Conservation (phyloP, 139 green algal species). For the Picocystis salinarum region DNA sequence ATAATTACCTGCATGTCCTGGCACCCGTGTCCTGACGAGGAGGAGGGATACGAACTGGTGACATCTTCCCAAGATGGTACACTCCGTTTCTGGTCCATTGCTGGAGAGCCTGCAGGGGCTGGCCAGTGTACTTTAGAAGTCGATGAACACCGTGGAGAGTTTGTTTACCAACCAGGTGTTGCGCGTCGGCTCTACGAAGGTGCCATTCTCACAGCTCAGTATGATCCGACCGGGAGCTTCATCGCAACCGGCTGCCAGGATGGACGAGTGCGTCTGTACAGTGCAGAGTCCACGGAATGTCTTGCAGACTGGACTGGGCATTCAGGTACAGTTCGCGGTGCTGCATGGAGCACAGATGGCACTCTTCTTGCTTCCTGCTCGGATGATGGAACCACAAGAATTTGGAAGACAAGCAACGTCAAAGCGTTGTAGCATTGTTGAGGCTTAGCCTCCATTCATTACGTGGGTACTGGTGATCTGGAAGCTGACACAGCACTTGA, state of each 20-base stretch:
- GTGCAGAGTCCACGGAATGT: not conserved
- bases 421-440: too few relatives aligned
- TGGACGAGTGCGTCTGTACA: not conserved
- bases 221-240: not conserved
- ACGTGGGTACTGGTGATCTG: too few relatives aligned
- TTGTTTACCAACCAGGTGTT: not conserved
- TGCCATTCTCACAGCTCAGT: not conserved
- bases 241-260: not conserved
- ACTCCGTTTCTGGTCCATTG: slow-evolving; percentile 3
- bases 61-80: slow-evolving; percentile 5
- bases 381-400: slow-evolving; percentile 2
- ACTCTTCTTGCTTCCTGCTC: not conserved
- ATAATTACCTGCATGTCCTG: slow-evolving; percentile 7
- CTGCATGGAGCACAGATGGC: not conserved
- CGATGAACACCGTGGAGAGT: not conserved
- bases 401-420: slow-evolving; percentile 1
- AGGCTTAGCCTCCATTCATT: too few relatives aligned
- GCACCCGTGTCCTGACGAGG: slow-evolving; percentile 6
- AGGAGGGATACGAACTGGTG: not conserved
- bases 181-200: not conserved
- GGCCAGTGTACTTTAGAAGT: not conserved
- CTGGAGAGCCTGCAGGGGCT: slow-evolving; percentile 1
- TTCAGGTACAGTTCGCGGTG: not conserved
- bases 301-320: not conserved
- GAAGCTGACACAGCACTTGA: too few relatives aligned